Percentiles rank a stretch among this genome's conserved stretches.
phyloP scores from a whole-genome alignment of 345 rosid genomes.

The Firmiana major region DNA sequence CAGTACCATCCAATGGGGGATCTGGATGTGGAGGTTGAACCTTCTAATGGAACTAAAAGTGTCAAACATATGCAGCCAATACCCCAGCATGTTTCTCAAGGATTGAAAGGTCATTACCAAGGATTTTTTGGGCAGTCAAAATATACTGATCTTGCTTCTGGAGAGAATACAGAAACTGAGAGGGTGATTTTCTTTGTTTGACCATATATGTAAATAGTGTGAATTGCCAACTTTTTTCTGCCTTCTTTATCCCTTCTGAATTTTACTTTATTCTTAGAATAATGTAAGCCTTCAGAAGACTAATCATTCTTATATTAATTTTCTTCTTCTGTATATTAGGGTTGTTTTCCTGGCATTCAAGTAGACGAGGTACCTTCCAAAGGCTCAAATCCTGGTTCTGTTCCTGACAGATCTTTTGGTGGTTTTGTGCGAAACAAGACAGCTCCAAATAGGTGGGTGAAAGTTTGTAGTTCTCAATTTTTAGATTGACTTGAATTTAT shows the following conservation, averaged over 20 bases:
- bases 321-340: too few relatives aligned
- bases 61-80: constrained; percentile 28
- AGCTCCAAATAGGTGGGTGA: constrained; percentile 52
- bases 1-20: constrained; percentile 96
- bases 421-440: constrained; percentile 35
- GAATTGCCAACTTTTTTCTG: not conserved
- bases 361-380: constrained; percentile 35
- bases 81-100: constrained; percentile 33
- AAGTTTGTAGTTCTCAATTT: not conserved
- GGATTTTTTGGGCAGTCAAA: constrained; percentile 35
- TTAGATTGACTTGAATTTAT: not conserved
- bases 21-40: constrained; percentile 49
- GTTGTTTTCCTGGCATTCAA: too few relatives aligned
- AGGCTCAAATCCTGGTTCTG: constrained; percentile 36
- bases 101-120: constrained; percentile 31
- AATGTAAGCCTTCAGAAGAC: too few relatives aligned
- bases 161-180: constrained; percentile 36
- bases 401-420: constrained; percentile 42
- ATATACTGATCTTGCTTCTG: constrained; percentile 34
- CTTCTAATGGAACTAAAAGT: constrained; percentile 36
- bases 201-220: not conserved
- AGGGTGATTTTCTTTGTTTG: constrained; percentile 37
- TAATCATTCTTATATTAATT: too few relatives aligned
- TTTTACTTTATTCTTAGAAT: not conserved
- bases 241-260: not conserved